A percentile compares a stretch with the other conserved stretches of the same genome.
phyloP scores from a whole-genome alignment of 805 yeast species.

The Barnettozyma sp. region DNA sequence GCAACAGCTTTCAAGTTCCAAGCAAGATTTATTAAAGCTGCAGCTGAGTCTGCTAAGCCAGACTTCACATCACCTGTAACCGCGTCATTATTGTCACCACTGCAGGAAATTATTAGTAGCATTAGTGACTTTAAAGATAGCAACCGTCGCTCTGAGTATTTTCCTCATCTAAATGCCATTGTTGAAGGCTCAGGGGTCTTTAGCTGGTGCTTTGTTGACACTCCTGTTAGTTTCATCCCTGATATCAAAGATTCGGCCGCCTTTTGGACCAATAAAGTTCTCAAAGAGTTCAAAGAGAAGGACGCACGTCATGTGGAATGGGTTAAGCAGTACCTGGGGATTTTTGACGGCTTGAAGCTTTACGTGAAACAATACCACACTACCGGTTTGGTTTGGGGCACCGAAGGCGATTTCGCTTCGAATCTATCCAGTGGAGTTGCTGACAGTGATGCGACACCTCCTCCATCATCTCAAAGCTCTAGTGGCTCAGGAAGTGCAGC shows the following conservation, averaged over 20 bases:
- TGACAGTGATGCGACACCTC: conserved; percentile 22
- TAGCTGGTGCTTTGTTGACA: conserved; percentile 80
- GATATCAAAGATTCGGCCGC: conserved; percentile 89
- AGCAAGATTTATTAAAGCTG: conserved; percentile 51
- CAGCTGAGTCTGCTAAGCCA: conserved; percentile 58
- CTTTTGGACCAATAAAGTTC: conserved; percentile 87
- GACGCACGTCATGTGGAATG: conserved; percentile 69
- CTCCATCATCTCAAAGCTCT: conserved; percentile 50
- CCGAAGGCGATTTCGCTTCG: conserved; percentile 53
- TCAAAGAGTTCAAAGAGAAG: conserved; percentile 74
- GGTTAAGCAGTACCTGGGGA: conserved; percentile 59
- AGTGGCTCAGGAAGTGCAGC: conserved; percentile 69
- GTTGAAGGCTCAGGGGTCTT: conserved; percentile 86
- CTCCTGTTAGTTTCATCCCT: conserved; percentile 69
- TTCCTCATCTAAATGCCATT: conserved; percentile 72
- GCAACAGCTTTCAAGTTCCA: conserved; percentile 52
- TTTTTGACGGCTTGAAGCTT: conserved; percentile 62
- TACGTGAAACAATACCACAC: conserved; percentile 75
- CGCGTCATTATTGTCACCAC: conserved; percentile 55
- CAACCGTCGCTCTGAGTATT: conserved; percentile 58
- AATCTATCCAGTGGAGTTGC: conserved; percentile 36
- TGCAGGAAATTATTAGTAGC: conserved; percentile 50
- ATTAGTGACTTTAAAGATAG: conserved; percentile 65
- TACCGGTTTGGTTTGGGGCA: conserved; percentile 80
- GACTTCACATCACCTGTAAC: conserved; percentile 47